These are phyloP conservation scores for Bryum argenteum DNA, from an alignment of 225 moss, liverwort and hornwort genomes.

Conservation along the genomic window DNA sequence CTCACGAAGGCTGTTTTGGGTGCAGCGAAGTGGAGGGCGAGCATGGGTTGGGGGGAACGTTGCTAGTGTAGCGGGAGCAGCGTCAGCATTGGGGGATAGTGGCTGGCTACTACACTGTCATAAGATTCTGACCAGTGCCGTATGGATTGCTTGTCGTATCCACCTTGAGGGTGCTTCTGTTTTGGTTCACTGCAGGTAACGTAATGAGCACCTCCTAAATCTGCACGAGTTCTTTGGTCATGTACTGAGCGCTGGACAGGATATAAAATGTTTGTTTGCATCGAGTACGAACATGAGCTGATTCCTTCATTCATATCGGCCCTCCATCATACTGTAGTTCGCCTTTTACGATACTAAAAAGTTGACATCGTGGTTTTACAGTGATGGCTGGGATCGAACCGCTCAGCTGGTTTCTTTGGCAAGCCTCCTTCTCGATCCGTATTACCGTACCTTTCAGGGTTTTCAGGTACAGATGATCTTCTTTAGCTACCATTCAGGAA, in stretches of 20 bases:
- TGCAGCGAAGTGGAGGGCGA: slow-evolving; percentile 95
- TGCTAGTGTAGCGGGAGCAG: slow-evolving; percentile 91
- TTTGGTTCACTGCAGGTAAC: slow-evolving; percentile 69
- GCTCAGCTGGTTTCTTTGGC: slow-evolving; percentile 81
- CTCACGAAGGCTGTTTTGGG: slow-evolving; percentile 29
- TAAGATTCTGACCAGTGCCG: slow-evolving; percentile 63
- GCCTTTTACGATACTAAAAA: not conserved
- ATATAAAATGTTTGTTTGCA: not conserved
- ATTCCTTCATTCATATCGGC: not conserved
- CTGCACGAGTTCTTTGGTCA: not conserved
- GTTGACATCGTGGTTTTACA: slow-evolving; percentile 33
- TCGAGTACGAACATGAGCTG: not conserved
- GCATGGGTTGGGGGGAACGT: slow-evolving; percentile 89
- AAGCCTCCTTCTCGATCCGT: slow-evolving; percentile 88
- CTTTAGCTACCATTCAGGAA: slow-evolving; percentile 2
- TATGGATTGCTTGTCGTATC: slow-evolving; percentile 67
- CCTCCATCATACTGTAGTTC: not conserved
- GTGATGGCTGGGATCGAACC: slow-evolving; percentile 97
- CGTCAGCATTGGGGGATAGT: slow-evolving; percentile 86
- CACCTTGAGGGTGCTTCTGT: slow-evolving; percentile 67
- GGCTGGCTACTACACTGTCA: slow-evolving; percentile 68
- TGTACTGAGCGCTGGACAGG: not conserved
- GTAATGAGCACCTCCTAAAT: not conserved
- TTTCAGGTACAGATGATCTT: slow-evolving; percentile 69
- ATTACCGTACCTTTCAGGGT: slow-evolving; percentile 95